A percentile compares a stretch with the other conserved stretches of the same genome.
Evolutionary conservation across 2,329 filamentous ascomycete genomes (phyloP).

Genomic region (Ceratocystiopsis minuta): DNA sequence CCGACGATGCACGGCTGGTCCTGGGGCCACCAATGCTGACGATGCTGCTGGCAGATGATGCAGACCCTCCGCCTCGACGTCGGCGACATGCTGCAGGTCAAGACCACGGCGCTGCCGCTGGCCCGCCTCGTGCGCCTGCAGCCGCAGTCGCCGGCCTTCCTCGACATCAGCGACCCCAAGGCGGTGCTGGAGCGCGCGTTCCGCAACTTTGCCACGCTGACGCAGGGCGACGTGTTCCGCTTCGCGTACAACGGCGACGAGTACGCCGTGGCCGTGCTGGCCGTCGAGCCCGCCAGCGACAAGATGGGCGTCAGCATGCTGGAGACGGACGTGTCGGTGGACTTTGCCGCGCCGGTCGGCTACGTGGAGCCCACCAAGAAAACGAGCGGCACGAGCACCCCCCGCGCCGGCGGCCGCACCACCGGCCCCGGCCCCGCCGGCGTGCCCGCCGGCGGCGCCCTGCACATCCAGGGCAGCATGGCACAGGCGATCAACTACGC

Average conservation of each 20-base stretch:
- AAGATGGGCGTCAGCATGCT: constrained; percentile 85
- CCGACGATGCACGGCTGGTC: too few relatives aligned
- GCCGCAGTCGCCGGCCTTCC: constrained; percentile 79
- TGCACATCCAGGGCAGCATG: constrained; percentile 85
- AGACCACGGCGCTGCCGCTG: constrained; percentile 79
- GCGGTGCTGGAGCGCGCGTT: constrained; percentile 94
- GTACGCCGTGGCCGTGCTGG: constrained; percentile 83
- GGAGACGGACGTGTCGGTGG: constrained; percentile 90
- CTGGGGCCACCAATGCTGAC: too few relatives aligned
- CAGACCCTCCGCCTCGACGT: constrained; percentile 74
- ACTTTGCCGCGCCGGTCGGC: constrained; percentile 85
- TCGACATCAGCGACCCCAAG: constrained; percentile 93
- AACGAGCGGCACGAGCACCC: constrained; percentile 42
- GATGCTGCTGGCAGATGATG: constrained; percentile 54
- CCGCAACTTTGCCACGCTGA: constrained; percentile 84
- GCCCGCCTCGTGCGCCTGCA: constrained; percentile 92
- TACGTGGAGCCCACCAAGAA: constrained; percentile 77
- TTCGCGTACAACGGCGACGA: constrained; percentile 92
- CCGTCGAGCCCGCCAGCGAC: constrained; percentile 71
- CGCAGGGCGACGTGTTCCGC: constrained; percentile 85
- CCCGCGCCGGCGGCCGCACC: constrained; percentile 38
- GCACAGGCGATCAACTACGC: constrained; percentile 95
- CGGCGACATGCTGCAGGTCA: constrained; percentile 86
- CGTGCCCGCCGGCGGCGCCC: constrained; percentile 50
- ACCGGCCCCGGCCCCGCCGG: too few relatives aligned